Base-by-base conservation (phyloP, 2,329 filamentous ascomycete species). In the Lasiodiplodia gonubiensis region DNA sequence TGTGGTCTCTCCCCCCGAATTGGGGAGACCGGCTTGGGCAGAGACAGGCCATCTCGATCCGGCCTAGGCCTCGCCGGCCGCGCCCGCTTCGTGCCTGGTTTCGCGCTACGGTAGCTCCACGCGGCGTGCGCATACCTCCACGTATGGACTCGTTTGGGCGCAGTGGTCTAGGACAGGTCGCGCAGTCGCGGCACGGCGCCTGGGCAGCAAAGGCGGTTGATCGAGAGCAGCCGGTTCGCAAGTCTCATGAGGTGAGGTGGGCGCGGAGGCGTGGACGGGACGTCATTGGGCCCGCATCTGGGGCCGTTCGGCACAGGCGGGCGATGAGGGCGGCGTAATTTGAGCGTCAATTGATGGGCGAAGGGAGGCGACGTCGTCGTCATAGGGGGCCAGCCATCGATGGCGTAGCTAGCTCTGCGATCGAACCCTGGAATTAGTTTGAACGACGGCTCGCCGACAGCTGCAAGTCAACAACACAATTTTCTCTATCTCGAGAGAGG, bases 331-430 rank as follows among this genome's bases (percentile, higher is more conserved):
- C 42, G 57, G 27, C 46, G 59, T 63, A 63, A 63, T 63, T 63
- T 63, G 42, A 63, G 42, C 59, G 27, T 61, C 59, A 63, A 49
- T 51, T 16, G 27, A 63, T 63, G 59, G 59, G 59, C 59, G 39
- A 51, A 39, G 59, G 46, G 59, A 63, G 59, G 59, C 59, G 46
- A n/a, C 59, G 59, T 51, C 59, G 59, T 51, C 59, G 59, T 63
- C 59, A 63, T 63, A 63, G 46, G 59, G 59, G 59, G 59, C 5
- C 42, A 11, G 33, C 51, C 18, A 33, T 55, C 3, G 39, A 30
- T 16, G 39, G 55, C 21, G 21, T n/a, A 16, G 42, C 42, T 46
- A 46, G 42, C 42, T 46, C 18, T 46, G 54, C 21, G 35, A 25
- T 12, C 59, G 42, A 57, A 52, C 59, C 46, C 59, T 63, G 59